Evolutionary conservation across 2,329 filamentous ascomycete genomes (phyloP).

Genomic region (Beauveria pseudobassiana): DNA sequence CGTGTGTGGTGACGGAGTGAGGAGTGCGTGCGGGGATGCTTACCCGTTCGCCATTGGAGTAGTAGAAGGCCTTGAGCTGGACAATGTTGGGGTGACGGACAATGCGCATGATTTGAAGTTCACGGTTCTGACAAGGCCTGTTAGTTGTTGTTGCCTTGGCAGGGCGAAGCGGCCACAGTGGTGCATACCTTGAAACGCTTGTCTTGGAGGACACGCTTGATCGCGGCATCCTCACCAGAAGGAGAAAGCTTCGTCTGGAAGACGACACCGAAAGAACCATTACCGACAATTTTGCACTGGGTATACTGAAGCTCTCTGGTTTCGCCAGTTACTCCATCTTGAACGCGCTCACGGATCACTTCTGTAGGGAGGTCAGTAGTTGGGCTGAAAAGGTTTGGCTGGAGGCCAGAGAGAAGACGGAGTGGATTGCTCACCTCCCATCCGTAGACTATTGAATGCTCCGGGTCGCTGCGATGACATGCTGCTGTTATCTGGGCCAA

Average conservation of each 20-base stretch:
- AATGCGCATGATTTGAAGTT: conserved; percentile 99
- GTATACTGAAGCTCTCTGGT: conserved; percentile 97
- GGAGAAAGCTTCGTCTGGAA: conserved; percentile 98
- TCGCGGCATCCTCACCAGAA: conserved; percentile 96
- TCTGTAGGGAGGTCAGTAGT: conserved; percentile 48
- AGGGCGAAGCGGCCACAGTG: conserved; percentile 13
- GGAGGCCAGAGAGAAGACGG: background rate
- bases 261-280: conserved; percentile 96
- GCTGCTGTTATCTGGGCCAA: conserved; percentile 15
- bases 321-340: conserved; percentile 95
- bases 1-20: background rate
- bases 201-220: conserved; percentile 97
- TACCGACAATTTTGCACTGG: conserved; percentile 98
- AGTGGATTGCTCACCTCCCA: conserved; percentile 69
- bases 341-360: conserved; percentile 96
- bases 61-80: conserved; percentile 98
- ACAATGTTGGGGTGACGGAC: conserved; percentile 98
- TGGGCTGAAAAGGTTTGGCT: background rate
- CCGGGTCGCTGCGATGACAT: conserved; percentile 92
- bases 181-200: conserved; percentile 91
- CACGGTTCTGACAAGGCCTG: conserved; percentile 70
- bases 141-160: conserved; percentile 14
- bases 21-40: conserved; percentile 19
- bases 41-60: conserved; percentile 97
- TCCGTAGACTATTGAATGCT: conserved; percentile 80